phyloP scores from a whole-genome alignment of 1,139 yeast genomes.

The Candida neerlandica region DNA sequence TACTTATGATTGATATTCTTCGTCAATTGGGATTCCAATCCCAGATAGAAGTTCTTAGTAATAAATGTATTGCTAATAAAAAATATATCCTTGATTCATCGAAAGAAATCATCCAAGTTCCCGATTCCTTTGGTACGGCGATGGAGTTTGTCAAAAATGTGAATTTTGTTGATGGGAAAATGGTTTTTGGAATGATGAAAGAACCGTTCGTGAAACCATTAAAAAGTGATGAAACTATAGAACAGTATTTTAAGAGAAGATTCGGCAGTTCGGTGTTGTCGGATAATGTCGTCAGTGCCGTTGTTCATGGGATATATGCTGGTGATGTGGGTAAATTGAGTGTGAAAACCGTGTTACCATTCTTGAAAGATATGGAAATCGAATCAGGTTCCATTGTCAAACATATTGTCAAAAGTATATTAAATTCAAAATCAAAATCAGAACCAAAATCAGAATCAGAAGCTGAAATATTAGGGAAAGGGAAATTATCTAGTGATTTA shows the following conservation, averaged over 20 bases:
- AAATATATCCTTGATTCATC: conserved; percentile 55
- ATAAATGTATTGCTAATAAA: conserved; percentile 56
- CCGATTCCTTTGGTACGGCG: conserved; percentile 44
- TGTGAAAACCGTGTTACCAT: conserved; percentile 57
- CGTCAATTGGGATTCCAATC: conserved; percentile 42
- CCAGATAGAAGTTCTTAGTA: conserved; percentile 51
- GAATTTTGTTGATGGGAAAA: conserved; percentile 12
- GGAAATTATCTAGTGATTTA: conserved; percentile 21
- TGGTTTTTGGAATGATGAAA: conserved; percentile 35
- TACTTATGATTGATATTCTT: conserved; percentile 60
- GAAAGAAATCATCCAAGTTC: conserved; percentile 52
- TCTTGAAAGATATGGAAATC: conserved; percentile 57
- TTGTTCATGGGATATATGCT: conserved; percentile 89
- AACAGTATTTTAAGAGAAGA: conserved; percentile 65
- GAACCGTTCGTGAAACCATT: conserved; percentile 44
- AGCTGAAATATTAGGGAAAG: conserved; percentile 8
- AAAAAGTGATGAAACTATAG: conserved; percentile 68
- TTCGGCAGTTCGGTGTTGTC: conserved; percentile 61
- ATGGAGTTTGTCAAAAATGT: conserved; percentile 39
- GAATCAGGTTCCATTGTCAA: conserved; percentile 60
- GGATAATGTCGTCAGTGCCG: conserved; percentile 73
- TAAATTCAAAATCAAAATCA: conserved; percentile 10
- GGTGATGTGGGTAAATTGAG: conserved; percentile 76
- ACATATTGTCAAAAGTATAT: conserved; percentile 22
- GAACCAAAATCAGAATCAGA: conserved; percentile 9